phyloP scores from a whole-genome alignment of 345 rosid species.

The Aquilaria malaccensis region DNA sequence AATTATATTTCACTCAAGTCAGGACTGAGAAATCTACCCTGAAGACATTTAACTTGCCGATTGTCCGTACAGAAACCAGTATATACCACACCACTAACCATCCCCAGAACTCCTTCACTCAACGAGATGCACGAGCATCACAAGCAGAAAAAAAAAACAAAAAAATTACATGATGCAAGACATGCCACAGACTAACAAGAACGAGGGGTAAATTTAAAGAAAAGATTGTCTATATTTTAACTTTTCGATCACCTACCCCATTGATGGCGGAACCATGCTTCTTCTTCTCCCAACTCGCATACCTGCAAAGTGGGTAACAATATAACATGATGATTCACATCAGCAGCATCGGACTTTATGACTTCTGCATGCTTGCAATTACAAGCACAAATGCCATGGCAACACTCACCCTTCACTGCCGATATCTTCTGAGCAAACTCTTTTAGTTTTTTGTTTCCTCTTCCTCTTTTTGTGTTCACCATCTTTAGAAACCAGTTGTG shows the following conservation, averaged over 20 bases:
- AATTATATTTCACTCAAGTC: no score
- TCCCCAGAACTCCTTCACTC: not conserved
- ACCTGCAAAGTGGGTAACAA: slow-evolving; percentile 30
- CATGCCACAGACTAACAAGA: not conserved
- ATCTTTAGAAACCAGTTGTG: no score
- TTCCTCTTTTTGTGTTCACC: no score
- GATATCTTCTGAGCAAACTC: no score
- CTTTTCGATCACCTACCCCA: slow-evolving; percentile 45
- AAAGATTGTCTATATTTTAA: not conserved
- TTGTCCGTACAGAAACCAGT: no score
- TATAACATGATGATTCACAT: not conserved
- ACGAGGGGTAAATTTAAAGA: not conserved
- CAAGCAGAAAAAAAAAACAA: not conserved
- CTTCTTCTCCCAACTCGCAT: slow-evolving; percentile 83
- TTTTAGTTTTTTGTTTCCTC: no score
- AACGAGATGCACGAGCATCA: slow-evolving; percentile 42
- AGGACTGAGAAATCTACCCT: no score
- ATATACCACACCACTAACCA: no score
- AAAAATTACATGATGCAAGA: not conserved
- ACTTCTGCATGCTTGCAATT: not conserved
- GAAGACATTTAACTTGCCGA: no score
- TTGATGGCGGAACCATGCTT: slow-evolving; percentile 62
- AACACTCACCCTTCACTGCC: no score
- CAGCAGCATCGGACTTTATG: not conserved
- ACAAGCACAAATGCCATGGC: no score